Base-by-base conservation (phyloP, 1,284 basidiomycete genomes). In the Papiliotrema terrestris region DNA sequence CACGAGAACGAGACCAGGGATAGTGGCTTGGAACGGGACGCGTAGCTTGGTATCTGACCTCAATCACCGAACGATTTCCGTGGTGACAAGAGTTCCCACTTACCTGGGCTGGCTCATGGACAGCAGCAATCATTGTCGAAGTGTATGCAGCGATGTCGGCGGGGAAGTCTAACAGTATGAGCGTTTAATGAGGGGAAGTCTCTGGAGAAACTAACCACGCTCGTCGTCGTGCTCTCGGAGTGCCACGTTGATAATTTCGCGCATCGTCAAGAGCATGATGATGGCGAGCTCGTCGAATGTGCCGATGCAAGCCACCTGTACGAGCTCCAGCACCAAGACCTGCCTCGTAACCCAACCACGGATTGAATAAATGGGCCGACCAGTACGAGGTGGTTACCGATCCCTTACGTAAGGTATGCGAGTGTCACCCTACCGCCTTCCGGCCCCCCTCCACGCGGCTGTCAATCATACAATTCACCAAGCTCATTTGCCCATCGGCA, bases 1-100 rank as follows among this genome's bases (percentile, higher is more conserved):
- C 72, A 74, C 45, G 65, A 47, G 65, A 76, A 77, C 9, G 64
- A 63, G 43, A 74, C 71, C 2, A 76, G 49, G 8, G 65, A 65
- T 14, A 76, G 55, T 2, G 66, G 68, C 1, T 50, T 37, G 0
- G 68, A 67, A 2, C 51, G 20, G 6, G 45, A 44, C 2, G 56
- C 44, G 45, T 65, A 72, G 2, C 53, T 39, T 6, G 66, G 63
- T 11, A 72, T 69, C 72, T 74, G 48, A 9, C 11, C 6, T 11
- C 6, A 5, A 11, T 32, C 6, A 32, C 6, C 29, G 29, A 32
- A 6, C 6, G 29, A 5, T 32, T 32, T 5, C 29, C 23, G 35
- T 23, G 11, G 20, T 22, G 8, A 22, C 26, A 29, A 22, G 9
- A 38, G 37, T 13, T 13, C 13, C 37, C 37, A 38, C 29, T 32